Evolutionary conservation across 2,329 filamentous ascomycete species (phyloP).

Genomic region (Hypoxylon sp.): DNA sequence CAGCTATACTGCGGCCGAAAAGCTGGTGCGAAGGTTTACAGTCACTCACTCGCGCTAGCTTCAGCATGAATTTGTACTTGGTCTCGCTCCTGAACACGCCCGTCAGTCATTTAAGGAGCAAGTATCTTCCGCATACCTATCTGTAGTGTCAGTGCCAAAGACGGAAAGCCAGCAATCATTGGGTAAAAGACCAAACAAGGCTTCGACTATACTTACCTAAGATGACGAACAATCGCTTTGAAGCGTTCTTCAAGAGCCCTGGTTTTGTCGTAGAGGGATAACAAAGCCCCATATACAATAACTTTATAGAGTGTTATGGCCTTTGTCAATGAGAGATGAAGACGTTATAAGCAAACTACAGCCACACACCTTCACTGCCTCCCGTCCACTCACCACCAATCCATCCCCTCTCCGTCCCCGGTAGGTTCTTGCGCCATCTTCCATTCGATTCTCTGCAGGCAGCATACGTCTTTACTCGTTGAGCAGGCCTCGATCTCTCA

Average conservation of each 20-base stretch:
- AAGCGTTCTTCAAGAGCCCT: neutral
- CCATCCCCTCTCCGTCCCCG: neutral
- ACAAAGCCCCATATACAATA: constrained; percentile 3
- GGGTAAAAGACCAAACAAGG: neutral
- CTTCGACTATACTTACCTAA: neutral
- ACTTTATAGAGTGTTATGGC: neutral
- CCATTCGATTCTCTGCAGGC: neutral
- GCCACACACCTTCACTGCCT: neutral
- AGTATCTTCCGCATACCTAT: too few relatives aligned
- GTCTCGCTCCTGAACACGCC: too few relatives aligned
- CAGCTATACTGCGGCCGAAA: too few relatives aligned
- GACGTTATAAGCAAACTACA: neutral
- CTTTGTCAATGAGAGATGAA: neutral
- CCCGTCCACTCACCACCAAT: neutral
- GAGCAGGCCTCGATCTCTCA: constrained; percentile 5
- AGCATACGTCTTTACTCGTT: constrained; percentile 3
- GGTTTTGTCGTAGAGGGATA: neutral
- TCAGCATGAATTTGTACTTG: too few relatives aligned
- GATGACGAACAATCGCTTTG: neutral
- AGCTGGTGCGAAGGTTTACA: too few relatives aligned
- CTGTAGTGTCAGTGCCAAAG: neutral
- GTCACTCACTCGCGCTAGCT: too few relatives aligned
- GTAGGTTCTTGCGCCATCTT: neutral
- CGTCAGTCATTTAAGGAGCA: too few relatives aligned
- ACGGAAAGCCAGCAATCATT: neutral